Conservation (phyloP, 805 yeast genomes). For the Ogataea methylovora region DNA sequence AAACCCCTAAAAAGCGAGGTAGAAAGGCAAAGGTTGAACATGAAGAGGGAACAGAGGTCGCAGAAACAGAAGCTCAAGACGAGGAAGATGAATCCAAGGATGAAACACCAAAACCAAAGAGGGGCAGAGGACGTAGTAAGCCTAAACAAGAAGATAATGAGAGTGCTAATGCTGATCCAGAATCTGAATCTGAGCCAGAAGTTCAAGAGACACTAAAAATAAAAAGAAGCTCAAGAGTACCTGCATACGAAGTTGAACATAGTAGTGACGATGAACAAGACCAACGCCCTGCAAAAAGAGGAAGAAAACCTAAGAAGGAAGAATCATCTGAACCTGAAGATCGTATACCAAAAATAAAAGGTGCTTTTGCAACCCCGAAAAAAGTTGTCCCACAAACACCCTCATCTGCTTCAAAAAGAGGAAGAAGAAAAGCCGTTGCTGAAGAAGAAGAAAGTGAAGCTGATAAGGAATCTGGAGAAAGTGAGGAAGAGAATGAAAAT, state of each 20-base stretch:
- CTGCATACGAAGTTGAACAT: not conserved
- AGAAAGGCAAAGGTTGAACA: not conserved
- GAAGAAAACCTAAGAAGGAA: slow-evolving; percentile 3
- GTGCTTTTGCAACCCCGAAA: not conserved
- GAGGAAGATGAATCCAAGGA: not conserved
- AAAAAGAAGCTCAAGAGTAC: not conserved
- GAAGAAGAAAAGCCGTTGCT: no score
- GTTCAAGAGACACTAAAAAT: slow-evolving; percentile 1
- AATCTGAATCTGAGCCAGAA: not conserved
- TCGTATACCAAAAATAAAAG: not conserved
- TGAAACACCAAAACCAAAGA: slow-evolving; percentile 2
- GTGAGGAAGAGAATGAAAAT: not conserved
- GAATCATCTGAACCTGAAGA: slow-evolving; percentile 1
- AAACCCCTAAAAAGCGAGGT: slow-evolving; percentile 1
- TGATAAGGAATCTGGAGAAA: slow-evolving; percentile 1
- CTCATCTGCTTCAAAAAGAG: not conserved
- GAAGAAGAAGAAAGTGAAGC: not conserved
- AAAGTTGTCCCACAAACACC: not conserved
- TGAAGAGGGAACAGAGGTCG: no score
- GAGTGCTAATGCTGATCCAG: not conserved
- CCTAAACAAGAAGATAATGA: not conserved
- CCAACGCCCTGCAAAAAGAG: not conserved
- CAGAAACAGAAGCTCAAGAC: not conserved
- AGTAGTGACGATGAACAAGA: not conserved
- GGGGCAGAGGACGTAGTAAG: slow-evolving; percentile 1